These are phyloP conservation scores for Sambucus nigra DNA, from an alignment of 129 eudicot genomes.

Conservation along the genomic window DNA sequence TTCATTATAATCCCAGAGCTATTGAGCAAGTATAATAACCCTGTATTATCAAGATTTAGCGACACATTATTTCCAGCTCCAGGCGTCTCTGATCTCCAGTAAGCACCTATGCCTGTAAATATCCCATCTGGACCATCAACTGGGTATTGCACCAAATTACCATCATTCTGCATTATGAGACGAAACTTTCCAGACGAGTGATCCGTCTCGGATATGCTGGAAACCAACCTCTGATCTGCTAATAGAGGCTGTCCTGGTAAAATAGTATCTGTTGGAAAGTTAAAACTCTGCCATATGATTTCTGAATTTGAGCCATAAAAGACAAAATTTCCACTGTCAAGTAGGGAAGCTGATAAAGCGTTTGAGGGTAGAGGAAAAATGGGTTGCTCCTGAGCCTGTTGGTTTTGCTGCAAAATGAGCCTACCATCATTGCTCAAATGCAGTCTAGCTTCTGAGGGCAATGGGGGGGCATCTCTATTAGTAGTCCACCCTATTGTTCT, in stretches of 20 bases:
- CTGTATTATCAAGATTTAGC: not conserved
- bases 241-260: not conserved
- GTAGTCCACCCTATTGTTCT: too few species aligned
- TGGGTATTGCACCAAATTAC: not conserved
- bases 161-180: not conserved
- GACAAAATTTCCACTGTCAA: too few species aligned
- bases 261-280: too few species aligned
- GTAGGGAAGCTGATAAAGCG: too few species aligned
- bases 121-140: not conserved
- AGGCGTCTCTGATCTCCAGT: not conserved
- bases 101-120: not conserved
- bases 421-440: too few species aligned
- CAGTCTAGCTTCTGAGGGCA: too few species aligned
- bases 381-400: too few species aligned
- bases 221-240: not conserved
- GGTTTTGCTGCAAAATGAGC: too few species aligned
- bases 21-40: not conserved
- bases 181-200: not conserved
- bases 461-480: too few species aligned
- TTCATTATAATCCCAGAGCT: not conserved
- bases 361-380: too few species aligned
- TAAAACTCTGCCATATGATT: too few species aligned
- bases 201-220: not conserved
- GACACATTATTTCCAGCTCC: not conserved
- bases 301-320: too few species aligned